Percentiles rank a stretch among this genome's conserved stretches.
Evolutionary conservation across 371 early-diverging fungal species (phyloP).

Genomic region (Batrachochytrium dendrobatidis): DNA sequence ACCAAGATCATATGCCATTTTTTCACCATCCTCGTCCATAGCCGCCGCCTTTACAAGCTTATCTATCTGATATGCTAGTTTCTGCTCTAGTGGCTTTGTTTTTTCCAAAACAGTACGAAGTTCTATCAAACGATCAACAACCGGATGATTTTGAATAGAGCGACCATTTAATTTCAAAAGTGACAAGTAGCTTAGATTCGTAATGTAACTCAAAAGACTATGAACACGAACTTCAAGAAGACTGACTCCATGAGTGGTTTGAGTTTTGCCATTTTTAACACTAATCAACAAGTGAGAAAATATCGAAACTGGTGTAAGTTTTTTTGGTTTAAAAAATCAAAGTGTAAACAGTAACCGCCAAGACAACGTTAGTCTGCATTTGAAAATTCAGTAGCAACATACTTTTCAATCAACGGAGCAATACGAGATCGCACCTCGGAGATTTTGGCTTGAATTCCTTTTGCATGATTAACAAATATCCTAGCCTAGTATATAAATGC

Average conservation of each 20-base stretch:
- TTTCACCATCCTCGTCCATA: slow-evolving; percentile 16
- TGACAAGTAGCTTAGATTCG: slow-evolving; percentile 63
- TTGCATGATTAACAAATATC: slow-evolving; percentile 41
- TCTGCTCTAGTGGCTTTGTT: slow-evolving; percentile 87
- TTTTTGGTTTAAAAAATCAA: neutral
- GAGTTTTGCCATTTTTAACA: slow-evolving; percentile 36
- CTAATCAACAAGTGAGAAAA: slow-evolving; percentile 8
- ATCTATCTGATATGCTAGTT: slow-evolving; percentile 93
- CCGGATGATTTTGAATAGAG: slow-evolving; percentile 48
- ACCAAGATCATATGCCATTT: slow-evolving; percentile 6
- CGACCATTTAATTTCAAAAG: slow-evolving; percentile 72
- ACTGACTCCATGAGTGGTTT: slow-evolving; percentile 72
- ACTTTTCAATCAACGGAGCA: slow-evolving; percentile 48
- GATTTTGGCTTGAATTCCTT: slow-evolving; percentile 47
- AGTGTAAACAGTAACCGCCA: neutral
- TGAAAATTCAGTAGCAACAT: slow-evolving; percentile 6
- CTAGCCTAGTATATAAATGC: too few species aligned
- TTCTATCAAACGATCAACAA: slow-evolving; percentile 65
- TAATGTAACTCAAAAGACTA: slow-evolving; percentile 77
- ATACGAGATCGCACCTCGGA: slow-evolving; percentile 48
- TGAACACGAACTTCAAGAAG: slow-evolving; percentile 83
- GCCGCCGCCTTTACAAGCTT: slow-evolving; percentile 61
- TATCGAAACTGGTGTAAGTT: neutral
- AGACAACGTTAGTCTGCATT: neutral
- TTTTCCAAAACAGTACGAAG: slow-evolving; percentile 79